Conservation (phyloP, 2,329 filamentous ascomycete species). For the Cladosporium halotolerans region DNA sequence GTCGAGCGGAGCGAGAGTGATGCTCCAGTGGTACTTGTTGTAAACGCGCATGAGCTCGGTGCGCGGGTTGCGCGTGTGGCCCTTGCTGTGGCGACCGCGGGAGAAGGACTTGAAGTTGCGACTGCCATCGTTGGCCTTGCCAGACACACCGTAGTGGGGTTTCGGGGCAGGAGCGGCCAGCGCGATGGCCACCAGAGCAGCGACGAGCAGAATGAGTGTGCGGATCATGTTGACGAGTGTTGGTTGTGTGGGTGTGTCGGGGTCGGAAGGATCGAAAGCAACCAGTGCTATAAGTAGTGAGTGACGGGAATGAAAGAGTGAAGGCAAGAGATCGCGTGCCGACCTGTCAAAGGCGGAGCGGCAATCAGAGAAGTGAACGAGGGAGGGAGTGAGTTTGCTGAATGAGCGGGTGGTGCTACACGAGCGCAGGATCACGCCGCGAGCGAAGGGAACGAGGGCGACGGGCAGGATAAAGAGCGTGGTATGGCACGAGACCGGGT, state of each 20-base stretch:
- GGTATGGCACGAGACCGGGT: not conserved
- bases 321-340: not conserved
- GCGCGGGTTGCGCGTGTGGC: constrained; percentile 47
- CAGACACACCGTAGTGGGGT: not conserved
- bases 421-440: not conserved
- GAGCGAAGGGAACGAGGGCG: constrained; percentile 2
- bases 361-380: not conserved
- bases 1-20: constrained; percentile 12
- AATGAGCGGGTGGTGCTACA: not conserved
- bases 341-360: constrained; percentile 11
- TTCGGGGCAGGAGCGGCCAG: constrained; percentile 40
- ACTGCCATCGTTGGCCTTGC: not conserved
- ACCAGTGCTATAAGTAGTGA: constrained; percentile 5
- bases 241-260: not conserved
- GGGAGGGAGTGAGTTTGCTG: constrained; percentile 9
- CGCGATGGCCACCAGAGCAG: constrained; percentile 43
- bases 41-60: constrained; percentile 60
- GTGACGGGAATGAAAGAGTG: not conserved
- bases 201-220: constrained; percentile 37
- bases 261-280: not conserved
- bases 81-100: constrained; percentile 38
- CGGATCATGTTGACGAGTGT: constrained; percentile 4
- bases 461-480: not conserved
- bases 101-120: constrained; percentile 4
- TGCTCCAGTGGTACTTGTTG: constrained; percentile 53